Evolutionary conservation across 2,329 filamentous ascomycete genomes (phyloP).

Genomic region (Ceratocystis ficicola): DNA sequence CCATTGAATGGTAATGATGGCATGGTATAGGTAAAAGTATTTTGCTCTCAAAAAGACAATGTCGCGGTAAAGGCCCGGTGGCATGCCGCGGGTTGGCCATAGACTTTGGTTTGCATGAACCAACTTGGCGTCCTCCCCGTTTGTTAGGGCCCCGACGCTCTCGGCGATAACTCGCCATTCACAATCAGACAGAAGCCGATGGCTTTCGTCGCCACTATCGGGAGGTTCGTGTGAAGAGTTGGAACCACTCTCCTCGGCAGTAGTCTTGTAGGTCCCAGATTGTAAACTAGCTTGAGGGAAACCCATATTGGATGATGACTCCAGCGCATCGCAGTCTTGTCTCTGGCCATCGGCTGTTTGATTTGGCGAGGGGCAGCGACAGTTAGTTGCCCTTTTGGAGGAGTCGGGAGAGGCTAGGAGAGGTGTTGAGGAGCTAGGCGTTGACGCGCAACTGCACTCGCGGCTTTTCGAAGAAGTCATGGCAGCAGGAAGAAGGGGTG

Average conservation of each 20-base stretch:
- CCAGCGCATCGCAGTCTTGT: neutral
- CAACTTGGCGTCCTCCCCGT: slow-evolving; percentile 32
- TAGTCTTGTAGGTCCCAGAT: no score
- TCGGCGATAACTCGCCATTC: slow-evolving; percentile 20
- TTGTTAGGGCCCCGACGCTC: slow-evolving; percentile 18
- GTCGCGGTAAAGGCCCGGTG: slow-evolving; percentile 39
- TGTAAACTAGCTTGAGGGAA: neutral
- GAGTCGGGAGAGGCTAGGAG: neutral
- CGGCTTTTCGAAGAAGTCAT: neutral
- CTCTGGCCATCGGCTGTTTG: neutral
- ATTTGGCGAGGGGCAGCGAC: neutral
- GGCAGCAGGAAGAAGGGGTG: neutral
- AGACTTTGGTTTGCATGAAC: slow-evolving; percentile 33
- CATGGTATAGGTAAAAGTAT: slow-evolving; percentile 36
- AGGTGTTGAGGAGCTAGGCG: neutral
- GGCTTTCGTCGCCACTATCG: neutral
- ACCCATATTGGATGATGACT: neutral
- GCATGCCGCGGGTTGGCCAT: slow-evolving; percentile 39
- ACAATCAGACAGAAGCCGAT: slow-evolving; percentile 17
- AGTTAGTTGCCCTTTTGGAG: neutral
- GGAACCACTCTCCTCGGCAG: no score
- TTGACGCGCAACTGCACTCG: neutral
- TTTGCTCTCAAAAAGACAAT: slow-evolving; percentile 36
- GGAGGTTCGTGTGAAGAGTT: neutral
- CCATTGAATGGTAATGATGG: slow-evolving; percentile 35